Evolutionary conservation across 805 yeast species (phyloP).

Genomic region (Hanseniaspora lindneri): DNA sequence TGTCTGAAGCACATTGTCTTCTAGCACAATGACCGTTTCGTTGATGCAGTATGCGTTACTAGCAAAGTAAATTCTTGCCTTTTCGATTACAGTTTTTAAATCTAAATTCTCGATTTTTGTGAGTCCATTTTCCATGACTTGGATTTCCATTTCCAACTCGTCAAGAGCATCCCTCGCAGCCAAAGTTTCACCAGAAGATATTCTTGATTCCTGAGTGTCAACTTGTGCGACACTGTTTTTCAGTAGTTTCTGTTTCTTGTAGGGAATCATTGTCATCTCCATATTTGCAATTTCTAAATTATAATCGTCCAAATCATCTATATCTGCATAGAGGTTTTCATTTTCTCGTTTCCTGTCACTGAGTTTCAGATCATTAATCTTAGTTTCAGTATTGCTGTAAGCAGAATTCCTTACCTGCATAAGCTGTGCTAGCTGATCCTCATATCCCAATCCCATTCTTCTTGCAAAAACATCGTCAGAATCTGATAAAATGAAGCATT

Average conservation of each 20-base stretch:
- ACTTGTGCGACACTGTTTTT: background rate
- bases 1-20: background rate
- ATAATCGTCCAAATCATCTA: slow-evolving; percentile 1
- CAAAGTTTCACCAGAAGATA: slow-evolving; percentile 8
- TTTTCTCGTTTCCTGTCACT: background rate
- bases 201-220: background rate
- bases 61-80: background rate
- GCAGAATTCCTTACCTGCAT: background rate
- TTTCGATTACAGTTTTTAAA: background rate
- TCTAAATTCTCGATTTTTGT: background rate
- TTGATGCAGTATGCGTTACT: background rate
- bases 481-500: background rate
- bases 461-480: background rate
- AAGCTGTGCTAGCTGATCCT: background rate
- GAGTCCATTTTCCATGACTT: background rate
- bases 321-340: background rate
- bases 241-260: slow-evolving; percentile 3
- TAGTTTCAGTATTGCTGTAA: too few species aligned
- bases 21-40: background rate
- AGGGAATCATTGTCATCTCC: slow-evolving; percentile 15
- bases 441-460: slow-evolving; percentile 7
- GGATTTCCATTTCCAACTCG: background rate
- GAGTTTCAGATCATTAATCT: too few species aligned
- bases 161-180: background rate
- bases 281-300: background rate